phyloP scores from a whole-genome alignment of 805 yeast genomes.

The Candida pseudoglaebosa region DNA sequence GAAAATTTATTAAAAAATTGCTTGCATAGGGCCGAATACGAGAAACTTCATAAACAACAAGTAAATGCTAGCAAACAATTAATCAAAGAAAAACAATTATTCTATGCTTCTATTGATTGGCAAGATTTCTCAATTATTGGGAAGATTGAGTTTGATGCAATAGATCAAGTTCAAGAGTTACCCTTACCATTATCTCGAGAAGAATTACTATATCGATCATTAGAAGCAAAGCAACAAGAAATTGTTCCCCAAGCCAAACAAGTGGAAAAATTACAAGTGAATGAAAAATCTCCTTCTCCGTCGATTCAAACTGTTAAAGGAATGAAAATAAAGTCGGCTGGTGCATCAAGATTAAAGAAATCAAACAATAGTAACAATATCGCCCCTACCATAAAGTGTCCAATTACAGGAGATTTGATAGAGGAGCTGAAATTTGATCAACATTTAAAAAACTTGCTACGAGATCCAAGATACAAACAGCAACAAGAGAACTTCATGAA shows the following conservation, averaged over 20 bases:
- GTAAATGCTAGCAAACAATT: constrained; percentile 22
- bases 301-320: constrained; percentile 30
- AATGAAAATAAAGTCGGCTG: constrained; percentile 67
- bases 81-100: constrained; percentile 32
- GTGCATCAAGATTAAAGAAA: constrained; percentile 54
- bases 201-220: constrained; percentile 58
- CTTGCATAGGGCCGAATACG: constrained; percentile 54
- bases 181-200: constrained; percentile 52
- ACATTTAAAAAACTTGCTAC: constrained; percentile 63
- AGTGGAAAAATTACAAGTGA: constrained; percentile 7
- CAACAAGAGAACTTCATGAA: constrained; percentile 60
- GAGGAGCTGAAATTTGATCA: constrained; percentile 67
- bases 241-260: constrained; percentile 13
- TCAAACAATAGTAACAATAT: background rate
- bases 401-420: constrained; percentile 68
- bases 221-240: constrained; percentile 47
- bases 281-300: too few species aligned
- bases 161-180: constrained; percentile 55
- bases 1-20: constrained; percentile 44
- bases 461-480: constrained; percentile 75
- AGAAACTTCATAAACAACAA: constrained; percentile 27
- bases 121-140: constrained; percentile 72
- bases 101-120: constrained; percentile 84
- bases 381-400: constrained; percentile 51
- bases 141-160: constrained; percentile 58